A percentile compares a stretch with the other conserved stretches of the same genome.
Evolutionary conservation across 2,329 filamentous ascomycete species (phyloP).

Genomic region (Hypocreales sp.): DNA sequence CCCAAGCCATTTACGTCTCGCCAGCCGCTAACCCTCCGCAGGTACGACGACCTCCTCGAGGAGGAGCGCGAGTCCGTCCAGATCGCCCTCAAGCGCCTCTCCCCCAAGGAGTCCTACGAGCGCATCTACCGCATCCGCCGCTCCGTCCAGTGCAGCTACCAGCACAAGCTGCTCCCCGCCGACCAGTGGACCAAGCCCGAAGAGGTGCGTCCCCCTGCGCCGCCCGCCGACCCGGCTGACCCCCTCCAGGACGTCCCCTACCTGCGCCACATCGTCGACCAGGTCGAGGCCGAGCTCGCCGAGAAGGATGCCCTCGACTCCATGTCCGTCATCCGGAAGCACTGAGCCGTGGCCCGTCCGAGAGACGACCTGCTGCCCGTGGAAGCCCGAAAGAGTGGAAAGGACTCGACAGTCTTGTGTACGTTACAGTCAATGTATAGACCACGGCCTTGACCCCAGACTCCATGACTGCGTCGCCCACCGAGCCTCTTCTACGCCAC

Average conservation of each 20-base stretch:
- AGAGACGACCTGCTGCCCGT: too few relatives aligned
- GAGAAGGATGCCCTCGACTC: conserved; percentile 39
- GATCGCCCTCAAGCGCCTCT: conserved; percentile 78
- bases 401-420: too few relatives aligned
- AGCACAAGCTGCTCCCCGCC: conserved; percentile 50
- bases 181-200: conserved; percentile 43
- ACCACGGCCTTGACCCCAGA: too few relatives aligned
- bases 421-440: too few relatives aligned
- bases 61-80: conserved; percentile 84
- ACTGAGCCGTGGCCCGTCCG: too few relatives aligned
- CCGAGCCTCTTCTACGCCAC: too few relatives aligned
- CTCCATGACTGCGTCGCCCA: too few relatives aligned
- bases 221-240: too few relatives aligned
- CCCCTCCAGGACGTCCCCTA: conserved; percentile 38
- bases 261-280: conserved; percentile 34
- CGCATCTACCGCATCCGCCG: conserved; percentile 94
- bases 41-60: conserved; percentile 85
- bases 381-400: too few relatives aligned
- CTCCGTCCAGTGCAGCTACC: conserved; percentile 63
- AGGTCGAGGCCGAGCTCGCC: conserved; percentile 31
- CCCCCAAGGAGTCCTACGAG: conserved; percentile 84
- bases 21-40: conserved; percentile 20
- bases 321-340: conserved; percentile 32
- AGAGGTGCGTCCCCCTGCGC: too few relatives aligned
- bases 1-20: too few relatives aligned